Evolutionary conservation across 805 yeast species (phyloP), one percentile per base, ranked within the genome.

Genomic region (Teunomyces atbi): DNA sequence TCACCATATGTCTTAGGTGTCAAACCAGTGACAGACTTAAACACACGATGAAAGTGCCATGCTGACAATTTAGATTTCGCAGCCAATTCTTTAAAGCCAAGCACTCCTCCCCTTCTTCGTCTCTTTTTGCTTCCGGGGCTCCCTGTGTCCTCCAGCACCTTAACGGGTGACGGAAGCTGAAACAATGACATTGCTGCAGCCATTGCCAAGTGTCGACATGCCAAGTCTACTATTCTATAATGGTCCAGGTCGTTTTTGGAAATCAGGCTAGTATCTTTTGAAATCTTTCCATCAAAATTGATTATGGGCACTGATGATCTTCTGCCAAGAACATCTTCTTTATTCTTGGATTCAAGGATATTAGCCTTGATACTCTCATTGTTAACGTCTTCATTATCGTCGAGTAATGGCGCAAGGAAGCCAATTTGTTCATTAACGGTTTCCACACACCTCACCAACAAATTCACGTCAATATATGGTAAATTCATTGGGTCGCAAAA

Each of bases 21-120:
- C 48, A 88, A 76, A 2, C 95, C 92, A 4, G 95, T 86, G 50
- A 89, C 87, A 45, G 84, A 79, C 65, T 89, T 85, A 73, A 89
- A 89, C 19, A 89, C 96, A 43, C 96, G 73, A 71, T 89, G 96
- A 66, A 89, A 89, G 65, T 89, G 96, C 96, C 96, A 89, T 20
- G 96, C 94, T 8, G 89, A 80, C 48, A 89, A 75, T 54, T 85
- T 85, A 7, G 90, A 83, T 60, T 89, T 86, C 16, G 88, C 83
- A 6, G 96, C 96, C 59, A 89, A 74, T 62, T 89, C 96, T 63
- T 88, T 86, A 70, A 89, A 89, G 0, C 91, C 92, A 40, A 85
- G 66, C 8, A 84, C 88, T 35, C 89, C 90, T 15, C 92, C 92
- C 64, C 89, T 74, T 71, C 86, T 79, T 61, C 79, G 76, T 61